These are phyloP conservation scores for Fusarium euwallaceae DNA, from an alignment of 2,329 filamentous ascomycete genomes.

Conservation along the genomic window DNA sequence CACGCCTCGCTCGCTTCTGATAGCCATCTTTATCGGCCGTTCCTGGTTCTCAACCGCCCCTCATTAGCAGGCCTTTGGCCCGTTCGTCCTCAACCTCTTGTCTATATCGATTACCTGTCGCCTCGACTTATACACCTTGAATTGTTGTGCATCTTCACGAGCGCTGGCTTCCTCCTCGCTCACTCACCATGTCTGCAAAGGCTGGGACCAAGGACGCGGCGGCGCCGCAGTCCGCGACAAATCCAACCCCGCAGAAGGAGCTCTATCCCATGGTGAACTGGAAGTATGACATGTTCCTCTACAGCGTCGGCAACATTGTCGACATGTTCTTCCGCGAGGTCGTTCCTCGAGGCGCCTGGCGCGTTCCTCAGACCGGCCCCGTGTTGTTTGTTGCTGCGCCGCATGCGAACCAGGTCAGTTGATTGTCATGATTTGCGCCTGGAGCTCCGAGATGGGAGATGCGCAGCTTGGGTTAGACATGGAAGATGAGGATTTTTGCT, in stretches of 20 bases:
- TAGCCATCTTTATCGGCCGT: background rate
- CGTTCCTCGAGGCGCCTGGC: slow-evolving; percentile 94
- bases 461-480: background rate
- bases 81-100: slow-evolving; percentile 26
- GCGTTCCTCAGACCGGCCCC: slow-evolving; percentile 88
- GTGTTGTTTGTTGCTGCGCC: slow-evolving; percentile 96
- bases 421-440: background rate
- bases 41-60: slow-evolving; percentile 21
- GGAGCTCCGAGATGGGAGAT: background rate
- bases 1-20: background rate
- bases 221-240: slow-evolving; percentile 43
- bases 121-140: slow-evolving; percentile 1
- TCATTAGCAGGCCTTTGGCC: slow-evolving; percentile 15
- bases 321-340: slow-evolving; percentile 99
- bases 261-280: slow-evolving; percentile 78
- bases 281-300: slow-evolving; percentile 84
- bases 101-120: slow-evolving; percentile 12
- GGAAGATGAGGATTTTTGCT: slow-evolving; percentile 8
- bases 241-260: slow-evolving; percentile 60
- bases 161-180: slow-evolving; percentile 22
- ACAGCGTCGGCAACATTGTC: slow-evolving; percentile 83
- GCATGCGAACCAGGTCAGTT: slow-evolving; percentile 89
- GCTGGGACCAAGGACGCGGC: slow-evolving; percentile 43
- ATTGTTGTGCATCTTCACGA: slow-evolving; percentile 9
- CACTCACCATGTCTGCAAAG: slow-evolving; percentile 38